Evolutionary conservation across 208 protist species (phyloP).

Genomic region (Crithidia expoeki): DNA sequence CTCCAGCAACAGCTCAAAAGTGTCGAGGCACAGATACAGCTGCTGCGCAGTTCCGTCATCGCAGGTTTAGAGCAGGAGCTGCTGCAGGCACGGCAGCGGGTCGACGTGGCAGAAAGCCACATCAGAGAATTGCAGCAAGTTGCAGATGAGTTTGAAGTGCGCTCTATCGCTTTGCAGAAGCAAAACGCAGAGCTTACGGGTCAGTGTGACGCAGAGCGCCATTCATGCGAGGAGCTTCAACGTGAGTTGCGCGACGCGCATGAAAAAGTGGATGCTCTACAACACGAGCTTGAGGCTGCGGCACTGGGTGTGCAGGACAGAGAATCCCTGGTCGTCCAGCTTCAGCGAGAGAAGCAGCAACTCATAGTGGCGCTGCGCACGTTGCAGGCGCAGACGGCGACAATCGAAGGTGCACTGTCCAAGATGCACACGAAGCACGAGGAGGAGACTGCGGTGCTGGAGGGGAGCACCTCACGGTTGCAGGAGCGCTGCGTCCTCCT

Average conservation of each 20-base stretch:
- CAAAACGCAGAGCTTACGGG: not conserved
- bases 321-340: slow-evolving; percentile 19
- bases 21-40: slow-evolving; percentile 24
- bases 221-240: not conserved
- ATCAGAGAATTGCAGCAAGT: slow-evolving; percentile 12
- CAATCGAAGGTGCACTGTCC: slow-evolving; percentile 18
- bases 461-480: slow-evolving; percentile 6
- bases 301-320: slow-evolving; percentile 4
- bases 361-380: slow-evolving; percentile 24
- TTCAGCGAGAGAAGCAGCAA: slow-evolving; percentile 32
- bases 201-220: slow-evolving; percentile 9
- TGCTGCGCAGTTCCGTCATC: slow-evolving; percentile 31
- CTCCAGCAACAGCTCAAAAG: slow-evolving; percentile 27
- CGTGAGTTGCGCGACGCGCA: slow-evolving; percentile 15
- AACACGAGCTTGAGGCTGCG: not conserved
- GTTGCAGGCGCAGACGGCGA: slow-evolving; percentile 18
- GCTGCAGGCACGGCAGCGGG: not conserved
- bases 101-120: slow-evolving; percentile 16
- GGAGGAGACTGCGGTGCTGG: not conserved
- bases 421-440: slow-evolving; percentile 16
- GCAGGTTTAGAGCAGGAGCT: slow-evolving; percentile 23
- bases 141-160: slow-evolving; percentile 6
- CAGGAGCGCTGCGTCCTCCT: slow-evolving; percentile 19
- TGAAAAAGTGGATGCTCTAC: slow-evolving; percentile 11
- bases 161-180: slow-evolving; percentile 1